These are phyloP conservation scores for Ambrosia artemisiifolia DNA, from an alignment of 129 eudicot genomes.

Conservation along the genomic window DNA sequence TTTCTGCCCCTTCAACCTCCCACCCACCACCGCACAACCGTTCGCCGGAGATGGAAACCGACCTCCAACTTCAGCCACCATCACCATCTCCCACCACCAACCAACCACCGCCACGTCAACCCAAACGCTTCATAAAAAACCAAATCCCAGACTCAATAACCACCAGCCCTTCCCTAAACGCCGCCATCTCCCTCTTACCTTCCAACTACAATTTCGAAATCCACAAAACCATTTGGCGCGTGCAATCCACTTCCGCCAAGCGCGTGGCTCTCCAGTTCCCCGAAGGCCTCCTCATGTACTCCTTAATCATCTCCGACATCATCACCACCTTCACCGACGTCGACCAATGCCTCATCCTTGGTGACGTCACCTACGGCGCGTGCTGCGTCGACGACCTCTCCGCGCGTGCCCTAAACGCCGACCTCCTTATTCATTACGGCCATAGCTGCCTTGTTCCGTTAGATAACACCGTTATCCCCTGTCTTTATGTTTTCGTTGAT, in stretches of 20 bases:
- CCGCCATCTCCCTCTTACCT: conserved; percentile 82
- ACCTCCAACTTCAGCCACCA: conserved; percentile 10
- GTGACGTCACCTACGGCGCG: conserved; percentile 96
- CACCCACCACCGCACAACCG: neutral
- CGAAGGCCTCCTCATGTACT: conserved; percentile 90
- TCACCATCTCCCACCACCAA: neutral
- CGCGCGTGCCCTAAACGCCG: conserved; percentile 70
- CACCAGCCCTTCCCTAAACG: conserved; percentile 62
- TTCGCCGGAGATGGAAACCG: conserved; percentile 30
- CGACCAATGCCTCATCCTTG: conserved; percentile 57
- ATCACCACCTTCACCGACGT: conserved; percentile 69
- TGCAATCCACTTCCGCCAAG: conserved; percentile 51
- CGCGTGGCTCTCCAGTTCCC: conserved; percentile 93
- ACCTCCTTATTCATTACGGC: conserved; percentile 80
- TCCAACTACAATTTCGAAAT: conserved; percentile 88
- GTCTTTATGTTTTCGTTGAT: conserved; percentile 80
- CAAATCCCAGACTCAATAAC: conserved; percentile 84
- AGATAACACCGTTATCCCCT: conserved; percentile 71
- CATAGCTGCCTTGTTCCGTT: conserved; percentile 90
- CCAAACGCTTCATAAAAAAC: conserved; percentile 83
- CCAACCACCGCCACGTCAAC: conserved; percentile 38
- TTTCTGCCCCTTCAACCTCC: neutral
- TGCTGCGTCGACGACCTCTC: conserved; percentile 92
- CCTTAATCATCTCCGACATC: conserved; percentile 75
- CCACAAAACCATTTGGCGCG: conserved; percentile 82